These are phyloP conservation scores for Fraxinus albicans DNA, from an alignment of 305 asterid species.

Conservation along the genomic window DNA sequence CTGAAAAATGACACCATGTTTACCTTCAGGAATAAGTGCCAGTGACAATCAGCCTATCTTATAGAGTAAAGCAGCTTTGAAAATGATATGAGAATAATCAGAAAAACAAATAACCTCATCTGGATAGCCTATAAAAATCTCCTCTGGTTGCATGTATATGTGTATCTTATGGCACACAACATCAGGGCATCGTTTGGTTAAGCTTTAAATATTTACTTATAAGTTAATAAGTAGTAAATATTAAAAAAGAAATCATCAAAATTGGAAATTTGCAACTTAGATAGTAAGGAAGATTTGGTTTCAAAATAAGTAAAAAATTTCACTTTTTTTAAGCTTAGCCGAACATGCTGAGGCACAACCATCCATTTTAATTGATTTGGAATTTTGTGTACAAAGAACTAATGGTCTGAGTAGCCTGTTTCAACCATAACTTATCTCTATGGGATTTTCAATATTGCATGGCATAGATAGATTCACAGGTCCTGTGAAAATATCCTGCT, in stretches of 20 bases:
- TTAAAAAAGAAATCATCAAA: background rate
- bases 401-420: conserved; percentile 22
- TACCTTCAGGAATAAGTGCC: conserved; percentile 36
- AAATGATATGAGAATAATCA: conserved; percentile 35
- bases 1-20: conserved; percentile 15
- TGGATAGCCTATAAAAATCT: background rate
- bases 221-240: background rate
- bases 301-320: background rate
- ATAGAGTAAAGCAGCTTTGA: conserved; percentile 22
- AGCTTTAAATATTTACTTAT: too few species aligned
- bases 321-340: background rate
- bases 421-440: conserved; percentile 28
- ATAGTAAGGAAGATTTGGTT: background rate
- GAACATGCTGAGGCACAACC: conserved; percentile 13
- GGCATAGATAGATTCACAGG: conserved; percentile 16
- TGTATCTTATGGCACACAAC: conserved; percentile 21
- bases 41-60: conserved; percentile 40
- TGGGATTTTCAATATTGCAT: conserved; percentile 18
- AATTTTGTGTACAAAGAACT: conserved; percentile 23
- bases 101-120: conserved; percentile 3
- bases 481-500: conserved; percentile 24
- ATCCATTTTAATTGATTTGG: conserved; percentile 24
- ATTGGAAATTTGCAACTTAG: background rate
- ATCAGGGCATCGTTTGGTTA: background rate
- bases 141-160: conserved; percentile 21